Base-by-base conservation (phyloP, 495 filamentous ascomycete species). In the Lasiosphaeriaceae sp. region DNA sequence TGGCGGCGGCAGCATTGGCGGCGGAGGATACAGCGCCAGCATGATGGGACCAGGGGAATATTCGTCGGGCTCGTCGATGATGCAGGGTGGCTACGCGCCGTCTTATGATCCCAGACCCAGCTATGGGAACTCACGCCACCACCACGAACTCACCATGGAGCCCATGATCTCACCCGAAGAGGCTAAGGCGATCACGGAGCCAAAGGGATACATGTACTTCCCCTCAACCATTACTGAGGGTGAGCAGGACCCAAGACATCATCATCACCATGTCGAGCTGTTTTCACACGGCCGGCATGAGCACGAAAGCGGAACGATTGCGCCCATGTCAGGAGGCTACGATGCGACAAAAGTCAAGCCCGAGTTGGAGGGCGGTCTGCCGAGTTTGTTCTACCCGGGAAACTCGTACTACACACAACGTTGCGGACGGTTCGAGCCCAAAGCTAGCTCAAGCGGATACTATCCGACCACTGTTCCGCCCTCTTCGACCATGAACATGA, bases 1-100 rank as follows among this genome's bases (percentile, higher is more conserved):
- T 12, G 77, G 78, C 19, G 77, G 77, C 31, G 67, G 72, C 34
- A 76, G 77, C 62, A 77, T 81, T 53, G 77, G 80, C 31, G 71
- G 70, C 50, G 75, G 72, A 14, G 61, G 65, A 6, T 79, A 77
- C 49, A 62, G 68, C 2, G 68, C 74, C 9, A 66, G 66, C 39
- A 64, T 75, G 41, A 58, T 74, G 7, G 71, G 70, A 0, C 64
- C 62, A 1, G 45, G 63, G 3, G 74, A 77, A 11, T 77, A 76
- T 50, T 60, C 67, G 1, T 47, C 70, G 5, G 63, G 66, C 37
- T 55, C 65, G 50, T 69, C 71, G 23, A 63, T 71, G 52, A 63
- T 77, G 34, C 61, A 66, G 17, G 61, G 62, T 5, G 55, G 64
- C 3, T 71, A 72, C 20, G 52, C 43, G 4, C 45, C 57, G 23